Percentiles rank a stretch among this genome's conserved stretches.
Evolutionary conservation across 106 monocot species (phyloP).

Genomic region (Alisma plantagoaquatica): DNA sequence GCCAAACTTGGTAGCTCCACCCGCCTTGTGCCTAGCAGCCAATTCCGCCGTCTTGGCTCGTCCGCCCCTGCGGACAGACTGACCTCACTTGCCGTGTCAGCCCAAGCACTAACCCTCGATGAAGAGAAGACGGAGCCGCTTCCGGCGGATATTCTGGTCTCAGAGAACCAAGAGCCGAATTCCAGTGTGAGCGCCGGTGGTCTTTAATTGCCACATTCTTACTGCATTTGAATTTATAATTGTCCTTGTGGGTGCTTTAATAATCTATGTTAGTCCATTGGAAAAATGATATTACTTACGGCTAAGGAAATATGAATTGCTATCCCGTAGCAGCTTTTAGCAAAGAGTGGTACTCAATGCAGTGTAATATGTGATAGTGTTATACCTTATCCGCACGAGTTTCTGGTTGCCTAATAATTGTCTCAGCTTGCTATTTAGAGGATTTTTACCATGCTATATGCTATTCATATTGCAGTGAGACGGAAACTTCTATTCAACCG

Average conservation of each 20-base stretch:
- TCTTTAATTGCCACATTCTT: no score
- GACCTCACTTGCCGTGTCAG: slow-evolving; percentile 18
- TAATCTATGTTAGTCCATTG: background rate
- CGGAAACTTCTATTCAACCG: no score
- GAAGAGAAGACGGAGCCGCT: slow-evolving; percentile 23
- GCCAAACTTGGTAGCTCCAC: background rate
- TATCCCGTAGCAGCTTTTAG: no score
- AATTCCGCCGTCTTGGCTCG: background rate
- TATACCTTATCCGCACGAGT: no score
- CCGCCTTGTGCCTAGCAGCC: background rate
- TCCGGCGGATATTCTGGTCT: slow-evolving; percentile 39
- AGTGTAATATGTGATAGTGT: no score
- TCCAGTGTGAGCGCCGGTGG: slow-evolving; percentile 86
- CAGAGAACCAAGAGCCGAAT: slow-evolving; percentile 47
- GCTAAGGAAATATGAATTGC: no score
- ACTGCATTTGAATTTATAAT: background rate
- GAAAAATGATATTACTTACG: no score
- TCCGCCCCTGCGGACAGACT: background rate
- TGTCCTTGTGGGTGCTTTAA: background rate
- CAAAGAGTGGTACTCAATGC: no score
- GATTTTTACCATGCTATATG: no score
- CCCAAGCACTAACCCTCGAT: slow-evolving; percentile 24
- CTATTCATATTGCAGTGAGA: no score
- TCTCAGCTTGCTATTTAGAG: no score
- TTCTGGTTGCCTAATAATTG: no score